These are phyloP conservation scores for Thelonectria rubi DNA, from an alignment of 2,329 filamentous ascomycete genomes.

Conservation along the genomic window DNA sequence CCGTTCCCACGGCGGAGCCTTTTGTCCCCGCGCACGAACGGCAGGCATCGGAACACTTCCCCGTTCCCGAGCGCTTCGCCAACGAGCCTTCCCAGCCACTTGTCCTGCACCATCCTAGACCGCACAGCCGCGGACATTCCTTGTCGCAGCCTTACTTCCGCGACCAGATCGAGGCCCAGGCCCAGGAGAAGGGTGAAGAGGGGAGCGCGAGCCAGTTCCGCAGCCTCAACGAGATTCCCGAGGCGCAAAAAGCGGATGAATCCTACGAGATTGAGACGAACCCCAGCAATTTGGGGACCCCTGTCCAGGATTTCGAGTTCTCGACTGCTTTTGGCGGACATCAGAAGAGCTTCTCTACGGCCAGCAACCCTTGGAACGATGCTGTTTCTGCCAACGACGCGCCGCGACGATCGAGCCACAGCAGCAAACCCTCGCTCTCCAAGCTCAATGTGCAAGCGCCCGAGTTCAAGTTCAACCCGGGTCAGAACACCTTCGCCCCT, in stretches of 20 bases:
- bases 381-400: conserved; percentile 52
- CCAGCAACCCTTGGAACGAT: conserved; percentile 72
- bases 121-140: conserved; percentile 78
- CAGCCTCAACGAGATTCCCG: conserved; percentile 52
- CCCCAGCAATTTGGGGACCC: conserved; percentile 75
- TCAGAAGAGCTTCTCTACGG: conserved; percentile 63
- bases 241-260: conserved; percentile 58
- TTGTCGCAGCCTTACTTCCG: conserved; percentile 72
- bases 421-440: conserved; percentile 75
- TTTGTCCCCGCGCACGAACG: conserved; percentile 49
- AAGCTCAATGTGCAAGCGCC: conserved; percentile 90
- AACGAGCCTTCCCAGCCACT: conserved; percentile 63
- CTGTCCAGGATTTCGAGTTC: conserved; percentile 61
- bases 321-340: conserved; percentile 58
- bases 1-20: conserved; percentile 32
- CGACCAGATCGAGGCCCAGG: conserved; percentile 61
- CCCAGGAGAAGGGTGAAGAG: conserved; percentile 50
- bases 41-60: conserved; percentile 59
- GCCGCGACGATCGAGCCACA: conserved; percentile 61
- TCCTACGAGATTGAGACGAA: conserved; percentile 77
- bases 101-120: conserved; percentile 75
- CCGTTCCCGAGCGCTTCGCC: conserved; percentile 60
- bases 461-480: conserved; percentile 82
- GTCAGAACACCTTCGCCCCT: conserved; percentile 46
- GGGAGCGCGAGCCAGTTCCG: conserved; percentile 52